phyloP scores from a whole-genome alignment of 352 stramenopile species.

The Pythium volutum region DNA sequence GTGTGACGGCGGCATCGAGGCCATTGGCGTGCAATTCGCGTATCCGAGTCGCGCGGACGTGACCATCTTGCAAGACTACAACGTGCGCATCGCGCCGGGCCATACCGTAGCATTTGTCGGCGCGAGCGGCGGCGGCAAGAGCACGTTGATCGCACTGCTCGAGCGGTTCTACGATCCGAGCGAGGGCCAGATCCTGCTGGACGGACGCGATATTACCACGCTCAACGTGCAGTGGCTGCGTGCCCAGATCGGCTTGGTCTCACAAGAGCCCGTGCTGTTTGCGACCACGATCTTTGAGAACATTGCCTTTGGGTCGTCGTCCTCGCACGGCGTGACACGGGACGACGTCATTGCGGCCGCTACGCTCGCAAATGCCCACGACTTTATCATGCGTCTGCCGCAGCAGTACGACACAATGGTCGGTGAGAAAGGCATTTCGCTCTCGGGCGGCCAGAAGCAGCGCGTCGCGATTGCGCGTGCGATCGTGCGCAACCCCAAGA shows the following conservation, averaged over 20 bases:
- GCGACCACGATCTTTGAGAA: slow-evolving; percentile 77
- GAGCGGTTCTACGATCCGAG: slow-evolving; percentile 83
- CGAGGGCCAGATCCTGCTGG: slow-evolving; percentile 58
- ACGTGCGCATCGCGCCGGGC: slow-evolving; percentile 32
- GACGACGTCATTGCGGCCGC: slow-evolving; percentile 15
- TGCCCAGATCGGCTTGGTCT: slow-evolving; percentile 46
- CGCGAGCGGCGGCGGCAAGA: slow-evolving; percentile 26
- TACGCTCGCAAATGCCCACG: slow-evolving; percentile 24
- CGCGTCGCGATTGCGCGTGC: slow-evolving; percentile 63
- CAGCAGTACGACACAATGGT: slow-evolving; percentile 50
- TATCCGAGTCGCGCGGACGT: slow-evolving; percentile 56
- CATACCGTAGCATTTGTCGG: slow-evolving; percentile 27
- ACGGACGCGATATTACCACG: slow-evolving; percentile 60
- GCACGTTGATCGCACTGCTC: slow-evolving; percentile 52
- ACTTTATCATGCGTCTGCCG: slow-evolving; percentile 35
- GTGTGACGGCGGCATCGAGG: slow-evolving; percentile 37
- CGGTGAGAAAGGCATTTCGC: slow-evolving; percentile 66
- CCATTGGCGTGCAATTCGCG: slow-evolving; percentile 49
- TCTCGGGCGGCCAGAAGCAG: slow-evolving; percentile 70
- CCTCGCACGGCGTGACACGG: background rate
- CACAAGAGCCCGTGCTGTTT: slow-evolving; percentile 83
- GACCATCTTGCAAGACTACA: slow-evolving; percentile 23
- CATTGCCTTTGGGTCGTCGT: slow-evolving; percentile 45
- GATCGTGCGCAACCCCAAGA: slow-evolving; percentile 41
- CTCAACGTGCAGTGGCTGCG: slow-evolving; percentile 65